Base-by-base conservation (phyloP, 2,329 filamentous ascomycete genomes). In the Paraphaeosphaeria minitans region DNA sequence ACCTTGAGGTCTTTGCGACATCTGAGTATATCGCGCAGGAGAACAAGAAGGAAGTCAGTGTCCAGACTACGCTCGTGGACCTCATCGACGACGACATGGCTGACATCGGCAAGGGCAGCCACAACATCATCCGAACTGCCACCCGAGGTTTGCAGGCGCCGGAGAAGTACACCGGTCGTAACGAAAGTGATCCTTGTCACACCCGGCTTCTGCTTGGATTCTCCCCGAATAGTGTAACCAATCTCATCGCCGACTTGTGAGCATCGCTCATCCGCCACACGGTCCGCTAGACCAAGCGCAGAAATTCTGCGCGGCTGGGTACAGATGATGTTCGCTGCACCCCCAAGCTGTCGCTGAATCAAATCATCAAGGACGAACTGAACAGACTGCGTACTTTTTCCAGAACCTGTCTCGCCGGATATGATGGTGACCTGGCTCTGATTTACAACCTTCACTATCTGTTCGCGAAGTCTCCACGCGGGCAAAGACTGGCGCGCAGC, bases 271-370 rank as follows among this genome's bases (percentile, higher is more conserved):
- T 97, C 93, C 47, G 92, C 92, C 1, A 99, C 95, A 67, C 95
- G 89, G 76, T 99, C 95, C 2, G 95, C 96, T 59, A 99, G 84
- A 51, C 95, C 93, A 10, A 99, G 84, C 1, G 95, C 95, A 29
- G 94, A 97, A 61, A 99, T 98, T 74, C 95, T 87, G 58, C 95
- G 88, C 22, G 95, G 95, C 70, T 99, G 95, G 0, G 95, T 99
- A 69, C 96, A 97, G 60, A 99, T 87, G 62, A 99, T 96, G 70
- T 96, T 97, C 33, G 89, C 91, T 13, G 86, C 86, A 13, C 85
- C 85, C 2, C 94, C 95, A 9, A 96, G 82, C 8, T 89, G 86
- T 47, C 85, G 84, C 61, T 85, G 83, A 67, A 97, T 96, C 63
- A 98, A 81, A 67, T 98, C 92, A 69, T 99, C 95, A 1, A 99